Evolutionary conservation across 371 early-diverging fungal species (phyloP), one percentile per base, ranked within the genome.

Genomic region (Fennellomyces sp.): DNA sequence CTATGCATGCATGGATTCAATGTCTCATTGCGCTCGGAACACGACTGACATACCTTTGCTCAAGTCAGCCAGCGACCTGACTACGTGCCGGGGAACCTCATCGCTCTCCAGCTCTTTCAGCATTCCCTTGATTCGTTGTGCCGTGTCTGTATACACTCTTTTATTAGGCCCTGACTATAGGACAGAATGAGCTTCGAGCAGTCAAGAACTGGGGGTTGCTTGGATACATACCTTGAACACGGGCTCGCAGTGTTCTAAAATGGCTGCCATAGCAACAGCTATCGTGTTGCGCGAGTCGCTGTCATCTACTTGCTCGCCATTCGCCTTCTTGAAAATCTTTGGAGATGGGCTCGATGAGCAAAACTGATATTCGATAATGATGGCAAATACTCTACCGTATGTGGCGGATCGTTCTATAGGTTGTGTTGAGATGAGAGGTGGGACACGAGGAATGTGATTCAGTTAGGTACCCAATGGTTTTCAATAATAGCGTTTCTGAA

Each of bases 391-490:
- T 31, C 2, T 67, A 63, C 67, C 28, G 62, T 61, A 21, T 62
- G 38, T 1, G 68, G 68, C 6, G 68, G 68, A 54, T 67, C 68
- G 52, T 67, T 67, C 68, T 66, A 39, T 8, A 45, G 21, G 10
- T 7, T 0, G 17, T 57, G 7, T n/a, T 8, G 27, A 45, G 11
- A 21, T 13, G 45, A 33, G 38, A 5, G 10, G 12, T 12, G 5
- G 3, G 0, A 31, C 10, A 45, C 17, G 8, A 41, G n/a, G 6
- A 39, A 39, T n/a, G 15, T 45, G 4, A 21, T 45, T n/a, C 4
- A 28, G n/a, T n/a, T n/a, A 26, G 12, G 45, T 67, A 67, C 68
- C 68, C 68, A 67, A 47, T 67, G 68, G 7, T 62, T 63, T 28
- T 67, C 60, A 35, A 67, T 62, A 26, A 30, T 42, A 5, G 63